Evolutionary conservation across 148 eudicot genomes (phyloP), one percentile per base, ranked within the genome.

Genomic region (Polygonum aviculare): DNA sequence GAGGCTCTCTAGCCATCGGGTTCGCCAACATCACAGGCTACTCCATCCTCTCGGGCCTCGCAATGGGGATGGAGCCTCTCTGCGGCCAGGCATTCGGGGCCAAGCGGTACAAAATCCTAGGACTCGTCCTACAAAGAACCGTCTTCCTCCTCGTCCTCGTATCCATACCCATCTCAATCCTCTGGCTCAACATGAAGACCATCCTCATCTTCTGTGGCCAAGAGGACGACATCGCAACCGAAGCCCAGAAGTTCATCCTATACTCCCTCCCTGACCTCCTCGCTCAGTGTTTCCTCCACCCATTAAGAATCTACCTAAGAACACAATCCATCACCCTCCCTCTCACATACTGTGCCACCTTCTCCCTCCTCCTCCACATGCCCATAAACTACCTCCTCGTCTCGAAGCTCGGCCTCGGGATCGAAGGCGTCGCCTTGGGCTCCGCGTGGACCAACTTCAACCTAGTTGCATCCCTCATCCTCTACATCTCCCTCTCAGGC

Each of bases 31-130:
- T 91, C 77, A 89, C 96, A 5, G 96, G 93, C 69, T 91, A 91
- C 86, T 91, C 96, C 1, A 79, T 91, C 74, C 90, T 91, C 31
- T 91, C 96, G 3, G 96, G 96, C 50, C 87, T 91, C 2, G 86
- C 93, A 39, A 87, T 89, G 88, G 93, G 96, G 3, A 91, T 91
- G 96, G 96, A 91, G 82, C 96, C 96, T 36, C 88, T 91, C 18
- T 91, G 96, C 83, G 93, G 86, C 9, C 96, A 91, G 71, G 93
- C 96, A 11, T 89, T 83, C 62, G 96, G 96, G 7, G 96, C 96
- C 7, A 81, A 82, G 62, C 85, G 86, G 54, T 85, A 79, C 78
- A 91, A 85, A 40, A 82, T 85, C 39, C 85, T 91, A 36, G 96
- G 96, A 39, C 84, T 87, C 3, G 86, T 82, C 9, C 57, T 89